Evolutionary conservation across 306 rosid species (phyloP).

Genomic region (Acacia confusa): DNA sequence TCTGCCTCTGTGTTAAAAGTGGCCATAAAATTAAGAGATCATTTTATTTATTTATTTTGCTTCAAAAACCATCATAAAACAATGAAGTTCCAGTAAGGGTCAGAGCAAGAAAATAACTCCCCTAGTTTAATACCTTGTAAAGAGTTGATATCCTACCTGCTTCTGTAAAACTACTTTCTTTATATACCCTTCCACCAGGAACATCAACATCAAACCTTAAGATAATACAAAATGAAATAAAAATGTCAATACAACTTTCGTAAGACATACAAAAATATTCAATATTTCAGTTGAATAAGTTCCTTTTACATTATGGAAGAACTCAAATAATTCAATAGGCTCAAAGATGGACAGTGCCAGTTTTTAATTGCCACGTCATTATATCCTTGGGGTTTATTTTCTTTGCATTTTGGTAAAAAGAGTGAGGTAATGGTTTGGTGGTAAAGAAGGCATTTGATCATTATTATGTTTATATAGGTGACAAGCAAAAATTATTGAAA

Average conservation of each 20-base stretch:
- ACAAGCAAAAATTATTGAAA: not conserved
- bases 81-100: not conserved
- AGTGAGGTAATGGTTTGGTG: not conserved
- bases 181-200: conserved; percentile 89
- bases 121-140: not conserved
- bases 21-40: not conserved
- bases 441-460: not conserved
- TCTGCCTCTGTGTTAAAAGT: not conserved
- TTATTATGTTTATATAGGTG: not conserved
- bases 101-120: conserved; percentile 7
- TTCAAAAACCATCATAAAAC: not conserved
- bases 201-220: conserved; percentile 93
- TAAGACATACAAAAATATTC: conserved; percentile 11
- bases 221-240: conserved; percentile 23
- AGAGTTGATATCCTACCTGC: conserved; percentile 53
- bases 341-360: not conserved
- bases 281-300: conserved; percentile 17
- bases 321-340: conserved; percentile 7
- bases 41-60: not conserved
- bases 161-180: conserved; percentile 83
- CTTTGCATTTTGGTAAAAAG: not conserved
- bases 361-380: not conserved
- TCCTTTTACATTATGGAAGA: not conserved
- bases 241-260: conserved; percentile 4
- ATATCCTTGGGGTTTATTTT: not conserved